Evolutionary conservation across 2,329 filamentous ascomycete species (phyloP).

Genomic region (Mycocentrospora acerina): DNA sequence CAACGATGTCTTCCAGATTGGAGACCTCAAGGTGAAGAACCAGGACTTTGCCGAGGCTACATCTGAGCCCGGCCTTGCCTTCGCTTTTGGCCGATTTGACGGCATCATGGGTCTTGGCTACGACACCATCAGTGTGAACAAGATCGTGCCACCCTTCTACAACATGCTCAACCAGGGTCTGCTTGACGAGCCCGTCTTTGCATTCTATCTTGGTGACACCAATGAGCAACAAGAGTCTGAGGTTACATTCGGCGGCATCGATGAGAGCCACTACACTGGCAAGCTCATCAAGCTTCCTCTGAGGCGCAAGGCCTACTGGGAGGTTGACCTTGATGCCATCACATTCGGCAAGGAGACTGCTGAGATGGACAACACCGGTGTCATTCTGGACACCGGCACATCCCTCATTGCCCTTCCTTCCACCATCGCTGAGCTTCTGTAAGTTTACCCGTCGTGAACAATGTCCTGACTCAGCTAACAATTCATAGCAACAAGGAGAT

Average conservation of each 20-base stretch:
- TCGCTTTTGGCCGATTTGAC: conserved; percentile 96
- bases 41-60: conserved; percentile 98
- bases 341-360: conserved; percentile 82
- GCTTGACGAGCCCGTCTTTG: conserved; percentile 88
- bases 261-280: conserved; percentile 78
- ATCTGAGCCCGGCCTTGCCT: conserved; percentile 90
- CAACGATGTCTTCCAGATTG: conserved; percentile 81
- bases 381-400: conserved; percentile 97
- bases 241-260: conserved; percentile 85
- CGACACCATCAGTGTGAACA: conserved; percentile 95
- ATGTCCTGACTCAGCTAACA: conserved; percentile 13
- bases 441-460: conserved; percentile 34
- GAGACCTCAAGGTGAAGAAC: conserved; percentile 81
- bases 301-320: conserved; percentile 99
- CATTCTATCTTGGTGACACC: conserved; percentile 87
- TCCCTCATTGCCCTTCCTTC: conserved; percentile 94
- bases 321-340: conserved; percentile 93
- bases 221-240: conserved; percentile 75
- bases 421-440: conserved; percentile 87
- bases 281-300: conserved; percentile 92
- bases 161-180: conserved; percentile 88
- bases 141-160: conserved; percentile 94
- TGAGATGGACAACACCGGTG: conserved; percentile 90
- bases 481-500: conserved; percentile 78
- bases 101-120: conserved; percentile 94